phyloP scores from a whole-genome alignment of 2,329 filamentous ascomycete genomes.

The Fusarium staphyleae region DNA sequence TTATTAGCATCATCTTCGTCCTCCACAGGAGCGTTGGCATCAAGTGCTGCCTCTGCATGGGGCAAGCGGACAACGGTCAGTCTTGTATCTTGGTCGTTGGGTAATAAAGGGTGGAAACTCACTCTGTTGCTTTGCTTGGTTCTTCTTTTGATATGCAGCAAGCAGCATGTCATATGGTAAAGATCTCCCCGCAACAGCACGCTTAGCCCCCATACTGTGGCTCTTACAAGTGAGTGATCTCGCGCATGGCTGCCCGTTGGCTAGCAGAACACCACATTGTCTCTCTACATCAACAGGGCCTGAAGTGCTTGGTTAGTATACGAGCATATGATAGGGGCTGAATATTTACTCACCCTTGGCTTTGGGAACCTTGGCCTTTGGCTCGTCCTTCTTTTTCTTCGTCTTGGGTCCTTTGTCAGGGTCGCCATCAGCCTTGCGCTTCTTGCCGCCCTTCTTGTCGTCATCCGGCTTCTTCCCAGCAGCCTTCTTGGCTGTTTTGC shows the following conservation, averaged over 20 bases:
- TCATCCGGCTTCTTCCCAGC: slow-evolving; percentile 72
- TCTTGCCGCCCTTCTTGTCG: slow-evolving; percentile 75
- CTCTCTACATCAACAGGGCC: slow-evolving; percentile 92
- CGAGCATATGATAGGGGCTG: neutral
- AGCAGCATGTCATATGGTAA: slow-evolving; percentile 93
- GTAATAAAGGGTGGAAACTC: slow-evolving; percentile 48
- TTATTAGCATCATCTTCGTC: slow-evolving; percentile 83
- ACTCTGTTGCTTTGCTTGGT: slow-evolving; percentile 98
- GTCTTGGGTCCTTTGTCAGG: slow-evolving; percentile 83
- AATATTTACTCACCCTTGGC: slow-evolving; percentile 68
- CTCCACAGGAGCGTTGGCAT: slow-evolving; percentile 89
- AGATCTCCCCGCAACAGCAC: slow-evolving; percentile 84
- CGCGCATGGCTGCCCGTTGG: slow-evolving; percentile 87
- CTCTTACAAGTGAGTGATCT: slow-evolving; percentile 92
- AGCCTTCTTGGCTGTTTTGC: slow-evolving; percentile 65
- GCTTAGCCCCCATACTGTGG: slow-evolving; percentile 93
- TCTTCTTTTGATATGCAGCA: slow-evolving; percentile 93
- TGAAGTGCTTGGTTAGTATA: slow-evolving; percentile 40
- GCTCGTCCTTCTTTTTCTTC: slow-evolving; percentile 96
- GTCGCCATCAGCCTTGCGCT: slow-evolving; percentile 77
- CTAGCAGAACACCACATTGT: slow-evolving; percentile 87
- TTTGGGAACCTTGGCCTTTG: slow-evolving; percentile 82
- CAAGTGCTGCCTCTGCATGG: slow-evolving; percentile 78
- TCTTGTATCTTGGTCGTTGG: neutral
- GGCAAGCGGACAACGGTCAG: slow-evolving; percentile 24